Evolutionary conservation across 345 rosid genomes (phyloP).

Genomic region (Carallia brachiata): DNA sequence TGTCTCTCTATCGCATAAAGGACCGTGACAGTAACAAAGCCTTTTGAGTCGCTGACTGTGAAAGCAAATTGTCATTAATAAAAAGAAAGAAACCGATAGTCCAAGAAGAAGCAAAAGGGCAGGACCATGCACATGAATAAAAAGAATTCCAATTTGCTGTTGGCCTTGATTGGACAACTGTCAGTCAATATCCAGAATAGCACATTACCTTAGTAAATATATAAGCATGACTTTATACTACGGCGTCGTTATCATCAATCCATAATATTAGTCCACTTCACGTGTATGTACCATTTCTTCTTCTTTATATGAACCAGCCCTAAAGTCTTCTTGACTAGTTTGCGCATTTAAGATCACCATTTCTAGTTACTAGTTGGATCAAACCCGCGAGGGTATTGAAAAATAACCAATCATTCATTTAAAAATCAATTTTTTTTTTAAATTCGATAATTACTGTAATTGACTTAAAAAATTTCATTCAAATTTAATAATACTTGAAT

Average conservation of each 20-base stretch:
- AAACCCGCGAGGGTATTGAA: no score
- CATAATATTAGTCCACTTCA: slow-evolving; percentile 8
- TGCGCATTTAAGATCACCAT: no score
- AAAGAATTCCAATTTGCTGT: slow-evolving; percentile 9
- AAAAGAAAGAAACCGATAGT: neutral
- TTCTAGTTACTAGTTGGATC: no score
- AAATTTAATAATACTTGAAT: no score
- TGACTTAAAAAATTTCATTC: no score
- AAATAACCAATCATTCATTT: no score
- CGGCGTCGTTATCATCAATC: no score
- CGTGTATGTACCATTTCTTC: slow-evolving; percentile 18
- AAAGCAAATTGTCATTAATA: neutral
- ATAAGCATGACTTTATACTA: neutral
- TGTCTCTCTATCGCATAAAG: slow-evolving; percentile 5
- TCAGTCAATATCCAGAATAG: no score
- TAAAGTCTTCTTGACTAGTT: no score
- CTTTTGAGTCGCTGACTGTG: slow-evolving; percentile 11
- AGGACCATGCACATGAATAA: neutral
- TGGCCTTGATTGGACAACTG: slow-evolving; percentile 17
- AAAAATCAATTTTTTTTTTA: no score
- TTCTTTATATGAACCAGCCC: neutral
- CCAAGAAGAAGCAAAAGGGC: neutral
- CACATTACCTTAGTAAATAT: neutral
- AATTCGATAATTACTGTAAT: no score
- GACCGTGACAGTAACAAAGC: slow-evolving; percentile 17